A percentile compares a stretch with the other conserved stretches of the same genome.
These are phyloP conservation scores for Phytophthora kernoviae DNA, from an alignment of 352 stramenopile genomes.

Conservation along the genomic window DNA sequence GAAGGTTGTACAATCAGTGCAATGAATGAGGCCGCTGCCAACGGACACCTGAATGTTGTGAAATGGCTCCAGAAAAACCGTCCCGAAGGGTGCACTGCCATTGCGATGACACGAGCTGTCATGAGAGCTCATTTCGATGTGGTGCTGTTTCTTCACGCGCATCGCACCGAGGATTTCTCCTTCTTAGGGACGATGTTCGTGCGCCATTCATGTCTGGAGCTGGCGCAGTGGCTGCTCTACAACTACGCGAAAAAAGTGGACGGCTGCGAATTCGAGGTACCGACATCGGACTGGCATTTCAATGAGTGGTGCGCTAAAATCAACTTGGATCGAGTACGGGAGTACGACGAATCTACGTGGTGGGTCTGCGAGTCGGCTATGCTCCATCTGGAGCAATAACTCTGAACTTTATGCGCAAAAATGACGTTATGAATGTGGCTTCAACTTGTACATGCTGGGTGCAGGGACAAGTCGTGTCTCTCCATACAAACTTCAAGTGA, in stretches of 20 bases:
- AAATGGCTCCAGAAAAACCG: conserved; percentile 17
- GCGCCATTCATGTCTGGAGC: conserved; percentile 13
- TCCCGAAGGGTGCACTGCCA: conserved; percentile 6
- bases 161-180: conserved; percentile 12
- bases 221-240: conserved; percentile 15
- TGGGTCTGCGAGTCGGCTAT: conserved; percentile 14
- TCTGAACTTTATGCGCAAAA: not conserved
- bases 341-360: conserved; percentile 21
- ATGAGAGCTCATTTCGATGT: conserved; percentile 22
- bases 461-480: not conserved
- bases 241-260: conserved; percentile 17
- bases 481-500: conserved; percentile 2
- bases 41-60: conserved; percentile 18
- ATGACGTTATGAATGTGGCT: not conserved
- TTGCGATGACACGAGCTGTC: conserved; percentile 14
- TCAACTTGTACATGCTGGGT: not conserved
- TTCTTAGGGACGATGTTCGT: conserved; percentile 19
- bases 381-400: conserved; percentile 4
- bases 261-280: conserved; percentile 25
- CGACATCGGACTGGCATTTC: conserved; percentile 21
- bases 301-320: conserved; percentile 24
- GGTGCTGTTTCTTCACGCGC: conserved; percentile 16
- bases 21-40: conserved; percentile 20
- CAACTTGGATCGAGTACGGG: conserved; percentile 13
- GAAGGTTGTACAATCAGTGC: conserved; percentile 13